phyloP scores from a whole-genome alignment of 768 basidiomycete species.

The Pisolithus orientalis region DNA sequence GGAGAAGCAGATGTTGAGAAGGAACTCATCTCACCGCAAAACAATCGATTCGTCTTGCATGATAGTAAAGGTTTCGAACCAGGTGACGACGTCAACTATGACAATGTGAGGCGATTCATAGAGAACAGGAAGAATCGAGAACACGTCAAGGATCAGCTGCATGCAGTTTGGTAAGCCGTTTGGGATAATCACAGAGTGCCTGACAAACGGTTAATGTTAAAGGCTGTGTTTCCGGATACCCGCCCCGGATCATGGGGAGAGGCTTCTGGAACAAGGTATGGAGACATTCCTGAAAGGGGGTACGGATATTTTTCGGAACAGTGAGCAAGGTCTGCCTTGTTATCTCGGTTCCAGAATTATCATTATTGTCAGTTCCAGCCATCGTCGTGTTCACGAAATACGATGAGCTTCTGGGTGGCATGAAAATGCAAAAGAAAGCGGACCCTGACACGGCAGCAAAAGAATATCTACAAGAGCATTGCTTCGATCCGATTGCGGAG shows the following conservation, averaged over 20 bases:
- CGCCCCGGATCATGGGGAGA: background rate
- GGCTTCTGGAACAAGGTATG: background rate
- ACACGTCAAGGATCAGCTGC: background rate
- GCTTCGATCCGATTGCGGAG: background rate
- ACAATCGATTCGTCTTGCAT: background rate
- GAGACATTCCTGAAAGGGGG: background rate
- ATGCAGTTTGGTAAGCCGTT: background rate
- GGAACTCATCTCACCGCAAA: background rate
- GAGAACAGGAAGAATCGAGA: background rate
- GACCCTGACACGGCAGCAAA: background rate
- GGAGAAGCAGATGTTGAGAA: background rate
- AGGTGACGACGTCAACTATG: background rate
- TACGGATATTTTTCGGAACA: background rate
- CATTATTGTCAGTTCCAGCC: background rate
- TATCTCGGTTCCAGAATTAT: background rate
- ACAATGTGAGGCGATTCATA: background rate
- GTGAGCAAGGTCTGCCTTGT: background rate
- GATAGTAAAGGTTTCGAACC: background rate
- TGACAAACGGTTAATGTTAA: background rate
- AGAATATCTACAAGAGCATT: background rate
- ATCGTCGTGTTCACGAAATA: conserved; percentile 2
- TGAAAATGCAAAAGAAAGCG: conserved; percentile 1
- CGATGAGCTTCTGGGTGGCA: background rate
- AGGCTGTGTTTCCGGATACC: background rate
- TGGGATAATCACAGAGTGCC: too few relatives aligned